phyloP scores from a whole-genome alignment of 2,329 filamentous ascomycete species.

The Pseudogymnoascus sp. region DNA sequence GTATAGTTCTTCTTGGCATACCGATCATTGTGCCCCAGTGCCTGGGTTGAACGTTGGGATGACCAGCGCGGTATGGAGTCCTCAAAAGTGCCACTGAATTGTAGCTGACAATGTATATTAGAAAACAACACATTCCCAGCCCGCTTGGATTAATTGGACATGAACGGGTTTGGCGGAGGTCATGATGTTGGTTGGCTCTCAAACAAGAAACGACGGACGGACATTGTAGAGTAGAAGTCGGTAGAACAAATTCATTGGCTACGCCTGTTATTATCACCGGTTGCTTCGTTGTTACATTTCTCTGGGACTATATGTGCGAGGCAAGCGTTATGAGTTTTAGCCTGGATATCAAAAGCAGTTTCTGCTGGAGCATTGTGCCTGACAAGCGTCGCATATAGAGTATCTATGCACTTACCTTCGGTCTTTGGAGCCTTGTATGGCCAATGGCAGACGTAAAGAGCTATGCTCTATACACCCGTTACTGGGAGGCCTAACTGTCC shows the following conservation, averaged over 20 bases:
- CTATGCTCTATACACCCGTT: neutral
- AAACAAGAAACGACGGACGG: neutral
- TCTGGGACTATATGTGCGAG: neutral
- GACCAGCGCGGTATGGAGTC: slow-evolving; percentile 79
- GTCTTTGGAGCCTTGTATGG: neutral
- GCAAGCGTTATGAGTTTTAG: neutral
- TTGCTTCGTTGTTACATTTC: neutral
- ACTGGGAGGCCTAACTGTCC: neutral
- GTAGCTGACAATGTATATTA: slow-evolving; percentile 27
- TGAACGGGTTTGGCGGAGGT: neutral
- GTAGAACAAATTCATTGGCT: slow-evolving; percentile 7
- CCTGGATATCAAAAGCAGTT: neutral
- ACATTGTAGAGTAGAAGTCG: slow-evolving; percentile 9
- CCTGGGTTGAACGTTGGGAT: slow-evolving; percentile 93
- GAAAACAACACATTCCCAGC: slow-evolving; percentile 62
- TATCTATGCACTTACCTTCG: neutral
- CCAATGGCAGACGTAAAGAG: neutral
- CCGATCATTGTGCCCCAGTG: slow-evolving; percentile 92
- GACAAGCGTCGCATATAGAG: neutral
- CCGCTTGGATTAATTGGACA: slow-evolving; percentile 45
- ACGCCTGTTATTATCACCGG: slow-evolving; percentile 2
- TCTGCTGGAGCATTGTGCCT: neutral
- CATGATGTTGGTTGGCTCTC: neutral
- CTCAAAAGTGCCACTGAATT: slow-evolving; percentile 22
- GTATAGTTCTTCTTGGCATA: slow-evolving; percentile 89